Base-by-base conservation (phyloP, 2,329 filamentous ascomycete genomes). In the Aspergillus novoparasiticus region DNA sequence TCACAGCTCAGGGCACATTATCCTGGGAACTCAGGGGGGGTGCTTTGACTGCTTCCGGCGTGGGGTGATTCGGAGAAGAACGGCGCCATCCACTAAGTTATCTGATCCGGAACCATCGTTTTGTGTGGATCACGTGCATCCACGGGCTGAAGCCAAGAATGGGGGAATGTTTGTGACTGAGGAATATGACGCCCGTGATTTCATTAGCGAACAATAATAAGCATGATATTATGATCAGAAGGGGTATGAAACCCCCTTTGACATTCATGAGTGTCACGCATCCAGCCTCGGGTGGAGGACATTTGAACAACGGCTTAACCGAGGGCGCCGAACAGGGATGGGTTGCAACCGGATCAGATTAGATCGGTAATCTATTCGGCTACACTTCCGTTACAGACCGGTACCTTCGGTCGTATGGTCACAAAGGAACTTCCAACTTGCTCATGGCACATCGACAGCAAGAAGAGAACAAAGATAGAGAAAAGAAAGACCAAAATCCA, bases 331-430 rank as follows among this genome's bases (percentile, higher is more conserved):
- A 23, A 28, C 36, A 34, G 43, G 43, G 54, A 45, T 48, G 39
- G 57, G 30, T 56, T 41, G 66, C 56, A 61, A 30, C 67, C 66
- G 65, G 68, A 71, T 71, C 69, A 67, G 69, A 71, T 71, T 71
- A 71, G 69, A 71, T 71, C 58, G 64, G 64, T 66, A 64, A 65
- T 41, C 34, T 63, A 62, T n/a, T 59, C 61, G 61, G 55, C 50
- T 60, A 48, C 58, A n/a, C 36, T n/a, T 21, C 54, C 48, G 41
- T 64, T 59, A 63, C 60, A 53, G 61, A 61, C 58, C 60, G 59
- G 32, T 59, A 57, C 58, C 36, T n/a, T 8, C 8, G 10, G n/a
- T 3, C 43, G 43, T 50, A 19, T 9, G 6, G 46, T 58, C 26
- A 12, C 26, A 19, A 26, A 48, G n/a, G n/a, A 34, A n/a, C 26